These are phyloP conservation scores for Heracleum sosnowskyi DNA, from an alignment of 129 eudicot genomes.

Conservation along the genomic window DNA sequence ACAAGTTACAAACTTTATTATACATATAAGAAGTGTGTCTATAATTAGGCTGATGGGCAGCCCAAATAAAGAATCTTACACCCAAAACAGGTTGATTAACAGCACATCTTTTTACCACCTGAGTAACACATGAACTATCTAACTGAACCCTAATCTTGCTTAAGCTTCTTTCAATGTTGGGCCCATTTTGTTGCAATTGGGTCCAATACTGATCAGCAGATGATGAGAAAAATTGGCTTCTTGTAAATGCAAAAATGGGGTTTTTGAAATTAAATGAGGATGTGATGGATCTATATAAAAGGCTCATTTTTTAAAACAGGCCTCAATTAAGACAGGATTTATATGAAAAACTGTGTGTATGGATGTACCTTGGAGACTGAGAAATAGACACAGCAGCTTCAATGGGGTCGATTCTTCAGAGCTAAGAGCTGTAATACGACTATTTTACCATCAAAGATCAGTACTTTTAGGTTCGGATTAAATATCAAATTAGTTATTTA, in stretches of 20 bases:
- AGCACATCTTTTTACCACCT: background rate
- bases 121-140: background rate
- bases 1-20: conserved; percentile 3
- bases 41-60: background rate
- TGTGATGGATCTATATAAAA: background rate
- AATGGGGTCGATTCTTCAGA: background rate
- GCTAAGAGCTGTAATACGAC: background rate
- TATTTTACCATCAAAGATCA: no score
- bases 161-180: background rate
- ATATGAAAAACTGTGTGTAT: background rate
- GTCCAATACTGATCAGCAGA: background rate
- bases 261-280: background rate
- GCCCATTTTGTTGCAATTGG: conserved; percentile 7
- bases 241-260: background rate
- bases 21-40: background rate
- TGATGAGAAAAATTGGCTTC: background rate
- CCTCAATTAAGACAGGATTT: background rate
- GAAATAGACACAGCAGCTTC: background rate
- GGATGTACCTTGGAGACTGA: background rate
- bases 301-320: background rate
- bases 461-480: no score
- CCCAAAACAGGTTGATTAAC: conserved; percentile 2
- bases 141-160: background rate
- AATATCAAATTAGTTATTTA: no score
- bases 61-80: conserved; percentile 2